Conservation (phyloP, 306 rosid genomes). For the Citrullus colocynthis region DNA sequence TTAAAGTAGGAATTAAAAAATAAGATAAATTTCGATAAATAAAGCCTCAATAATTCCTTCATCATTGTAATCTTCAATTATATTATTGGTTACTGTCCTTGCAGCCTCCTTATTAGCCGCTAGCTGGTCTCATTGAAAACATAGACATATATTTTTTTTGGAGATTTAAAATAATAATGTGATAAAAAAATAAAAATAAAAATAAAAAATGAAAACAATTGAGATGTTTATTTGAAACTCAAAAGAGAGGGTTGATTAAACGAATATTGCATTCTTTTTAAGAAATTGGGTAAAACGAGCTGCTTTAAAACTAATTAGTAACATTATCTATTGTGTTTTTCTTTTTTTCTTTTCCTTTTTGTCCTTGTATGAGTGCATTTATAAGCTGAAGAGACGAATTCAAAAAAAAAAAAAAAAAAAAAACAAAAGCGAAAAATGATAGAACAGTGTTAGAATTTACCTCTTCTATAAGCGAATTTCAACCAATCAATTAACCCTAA, state of each 20-base stretch:
- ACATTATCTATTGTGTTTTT: too few relatives aligned
- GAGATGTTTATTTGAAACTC: neutral
- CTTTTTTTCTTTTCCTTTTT: too few relatives aligned
- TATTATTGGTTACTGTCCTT: neutral
- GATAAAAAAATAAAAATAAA: neutral
- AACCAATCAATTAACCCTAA: too few relatives aligned
- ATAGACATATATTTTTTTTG: neutral
- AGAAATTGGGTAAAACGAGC: too few relatives aligned
- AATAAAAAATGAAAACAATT: neutral
- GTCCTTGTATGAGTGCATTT: too few relatives aligned
- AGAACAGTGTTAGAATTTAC: too few relatives aligned
- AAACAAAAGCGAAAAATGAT: too few relatives aligned
- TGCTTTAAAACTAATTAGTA: too few relatives aligned
- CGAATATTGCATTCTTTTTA: too few relatives aligned
- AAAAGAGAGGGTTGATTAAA: neutral
- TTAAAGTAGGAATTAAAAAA: neutral
- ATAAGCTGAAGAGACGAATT: too few relatives aligned
- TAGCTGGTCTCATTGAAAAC: neutral
- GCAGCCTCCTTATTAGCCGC: neutral
- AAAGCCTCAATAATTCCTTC: neutral
- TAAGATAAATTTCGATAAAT: neutral
- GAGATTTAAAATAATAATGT: neutral
- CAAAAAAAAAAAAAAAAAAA: too few relatives aligned
- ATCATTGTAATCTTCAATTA: neutral
- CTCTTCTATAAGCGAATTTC: too few relatives aligned